Conservation (phyloP, 352 stramenopile genomes). For the Globisporangium nagaii region DNA sequence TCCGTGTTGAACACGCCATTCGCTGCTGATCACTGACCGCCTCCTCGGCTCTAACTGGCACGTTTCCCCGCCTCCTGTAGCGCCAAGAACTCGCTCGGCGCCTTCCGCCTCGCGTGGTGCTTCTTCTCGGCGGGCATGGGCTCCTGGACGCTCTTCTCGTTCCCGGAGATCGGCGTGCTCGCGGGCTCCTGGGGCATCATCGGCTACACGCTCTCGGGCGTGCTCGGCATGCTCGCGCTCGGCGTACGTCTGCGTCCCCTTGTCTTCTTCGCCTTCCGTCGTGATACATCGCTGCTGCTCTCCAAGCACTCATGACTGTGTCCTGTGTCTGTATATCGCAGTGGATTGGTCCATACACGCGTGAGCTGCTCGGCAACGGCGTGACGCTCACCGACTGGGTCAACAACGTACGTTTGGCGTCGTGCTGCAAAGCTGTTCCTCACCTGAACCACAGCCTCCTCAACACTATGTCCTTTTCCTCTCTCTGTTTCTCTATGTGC, state of each 20-base stretch:
- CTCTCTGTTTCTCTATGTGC: conserved; percentile 3
- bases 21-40: too few relatives aligned
- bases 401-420: conserved; percentile 35
- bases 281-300: not conserved
- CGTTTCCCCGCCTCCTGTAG: too few relatives aligned
- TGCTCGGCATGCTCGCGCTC: conserved; percentile 53
- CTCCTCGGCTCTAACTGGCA: too few relatives aligned
- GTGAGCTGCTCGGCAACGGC: conserved; percentile 57
- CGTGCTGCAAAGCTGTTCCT: too few relatives aligned
- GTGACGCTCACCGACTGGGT: conserved; percentile 73
- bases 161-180: conserved; percentile 67
- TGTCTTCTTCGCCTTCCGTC: not conserved
- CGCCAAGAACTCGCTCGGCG: conserved; percentile 59
- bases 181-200: conserved; percentile 73
- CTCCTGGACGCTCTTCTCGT: conserved; percentile 73
- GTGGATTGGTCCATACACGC: conserved; percentile 49
- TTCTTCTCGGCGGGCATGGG: conserved; percentile 76
- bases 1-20: not conserved
- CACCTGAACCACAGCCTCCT: not conserved
- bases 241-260: conserved; percentile 21
- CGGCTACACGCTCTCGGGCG: conserved; percentile 61
- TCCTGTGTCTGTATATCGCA: not conserved
- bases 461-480: too few relatives aligned
- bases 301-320: not conserved
- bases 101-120: conserved; percentile 63